Base-by-base conservation (phyloP, 225 moss, liverwort and hornwort genomes). In the Asterella californica region DNA sequence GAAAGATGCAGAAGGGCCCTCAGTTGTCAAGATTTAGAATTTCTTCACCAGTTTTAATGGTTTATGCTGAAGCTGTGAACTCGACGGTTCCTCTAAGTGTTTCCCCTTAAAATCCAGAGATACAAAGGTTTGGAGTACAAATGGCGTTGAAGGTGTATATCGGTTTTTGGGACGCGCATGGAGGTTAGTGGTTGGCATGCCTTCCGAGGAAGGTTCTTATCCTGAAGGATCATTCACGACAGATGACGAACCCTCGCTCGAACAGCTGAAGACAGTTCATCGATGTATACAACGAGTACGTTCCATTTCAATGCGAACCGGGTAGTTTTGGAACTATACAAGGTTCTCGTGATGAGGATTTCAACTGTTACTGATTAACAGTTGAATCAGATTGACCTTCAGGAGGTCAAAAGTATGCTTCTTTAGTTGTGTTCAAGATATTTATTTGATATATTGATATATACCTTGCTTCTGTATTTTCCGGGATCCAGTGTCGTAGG, bases 131-230 rank as follows among this genome's bases (percentile, higher is more conserved):
- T 94, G 97, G 97, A 99, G 92, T 83, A 94, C 97, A 71, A 93
- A 91, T 83, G 93, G 97, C 73, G 93, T 99, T 38, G 97, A 99
- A 90, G 97, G 97, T 80, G 97, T 99, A 64, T 90, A 94, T 67
- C 87, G 97, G 78, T 99, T 99, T 86, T 84, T 94, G 15, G 94
- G 97, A 30, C 92, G 97, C 47, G 87, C 97, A 33, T 99, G 97
- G 97, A 88, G 97, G 81, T 89, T 99, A 25, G 83, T 93, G 37
- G 90, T 94, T 45, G 97, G 97, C 48, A 73, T 83, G 82, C 90
- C 94, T 78, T 65, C 86, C 47, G 36, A 85, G 74, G 92, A 86
- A 79, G 89, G 82, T 34, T 37, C 68, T 33, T 93, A 69, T 79
- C 82, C 85, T 45, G 87, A 89, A 64, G 90, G 85, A 42, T 90